phyloP scores from a whole-genome alignment of 2,329 filamentous ascomycete genomes.

The Botrytis sinoallii region DNA sequence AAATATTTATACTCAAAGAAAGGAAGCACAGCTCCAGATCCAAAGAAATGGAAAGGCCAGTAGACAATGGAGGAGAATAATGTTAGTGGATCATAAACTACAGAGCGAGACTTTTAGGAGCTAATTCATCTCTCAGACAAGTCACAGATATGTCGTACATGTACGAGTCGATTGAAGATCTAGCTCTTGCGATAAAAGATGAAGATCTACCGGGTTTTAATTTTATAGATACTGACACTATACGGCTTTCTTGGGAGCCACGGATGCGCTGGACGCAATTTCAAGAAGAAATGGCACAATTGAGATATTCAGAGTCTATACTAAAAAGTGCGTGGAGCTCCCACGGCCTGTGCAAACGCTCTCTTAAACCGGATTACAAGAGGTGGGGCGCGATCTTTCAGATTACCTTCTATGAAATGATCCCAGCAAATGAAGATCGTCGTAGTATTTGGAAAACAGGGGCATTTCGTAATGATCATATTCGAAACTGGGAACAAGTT shows the following conservation, averaged over 20 bases:
- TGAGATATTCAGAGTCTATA: too few relatives aligned
- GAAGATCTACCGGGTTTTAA: background rate
- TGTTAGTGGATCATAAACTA: background rate
- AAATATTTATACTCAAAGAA: background rate
- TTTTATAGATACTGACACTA: background rate
- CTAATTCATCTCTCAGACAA: background rate
- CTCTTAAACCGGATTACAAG: rapidly evolving
- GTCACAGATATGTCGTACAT: rapidly evolving
- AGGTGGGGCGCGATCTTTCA: background rate
- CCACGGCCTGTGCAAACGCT: too few relatives aligned
- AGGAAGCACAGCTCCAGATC: background rate
- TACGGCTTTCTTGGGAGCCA: too few relatives aligned
- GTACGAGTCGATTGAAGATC: background rate
- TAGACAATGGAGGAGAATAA: background rate
- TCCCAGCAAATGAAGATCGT: rapidly evolving
- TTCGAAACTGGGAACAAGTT: too few relatives aligned
- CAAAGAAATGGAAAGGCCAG: too few relatives aligned
- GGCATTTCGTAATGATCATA: background rate
- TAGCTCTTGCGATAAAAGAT: rapidly evolving
- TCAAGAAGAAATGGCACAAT: too few relatives aligned
- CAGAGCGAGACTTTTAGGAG: rapidly evolving
- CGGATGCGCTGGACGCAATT: too few relatives aligned
- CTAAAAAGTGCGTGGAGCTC: background rate
- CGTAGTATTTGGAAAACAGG: background rate
- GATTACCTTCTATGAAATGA: background rate